A percentile compares a stretch with the other conserved stretches of the same genome.
Evolutionary conservation across 202 grass and related monocot species (phyloP).

Genomic region (Cymbopogon flexuosus): DNA sequence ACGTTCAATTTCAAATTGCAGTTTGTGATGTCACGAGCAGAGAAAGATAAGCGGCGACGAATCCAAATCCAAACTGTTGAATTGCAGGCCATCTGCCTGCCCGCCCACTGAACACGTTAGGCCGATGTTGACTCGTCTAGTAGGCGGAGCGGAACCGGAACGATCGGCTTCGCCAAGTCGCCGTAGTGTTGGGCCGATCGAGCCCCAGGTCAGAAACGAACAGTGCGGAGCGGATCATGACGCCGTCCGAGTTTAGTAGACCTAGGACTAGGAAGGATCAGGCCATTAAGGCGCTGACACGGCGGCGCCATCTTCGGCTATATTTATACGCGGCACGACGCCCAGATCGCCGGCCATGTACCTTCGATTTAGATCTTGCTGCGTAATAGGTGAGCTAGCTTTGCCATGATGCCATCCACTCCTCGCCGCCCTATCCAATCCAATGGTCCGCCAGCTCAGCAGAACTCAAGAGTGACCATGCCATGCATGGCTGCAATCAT

Average conservation of each 20-base stretch:
- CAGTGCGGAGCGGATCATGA: background rate
- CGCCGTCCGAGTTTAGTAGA: background rate
- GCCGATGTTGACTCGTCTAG: slow-evolving; percentile 2
- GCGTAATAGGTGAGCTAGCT: too few species aligned
- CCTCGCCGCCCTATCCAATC: background rate
- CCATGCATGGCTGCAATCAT: background rate
- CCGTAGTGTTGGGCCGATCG: background rate
- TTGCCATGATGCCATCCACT: background rate
- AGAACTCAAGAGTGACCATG: background rate
- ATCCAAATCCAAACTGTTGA: background rate
- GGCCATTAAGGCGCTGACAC: background rate
- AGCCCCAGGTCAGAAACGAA: background rate
- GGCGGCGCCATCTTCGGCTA: background rate
- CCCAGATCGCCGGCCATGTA: background rate
- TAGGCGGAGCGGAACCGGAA: background rate
- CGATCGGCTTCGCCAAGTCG: background rate
- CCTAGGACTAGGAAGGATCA: background rate
- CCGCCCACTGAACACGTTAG: background rate
- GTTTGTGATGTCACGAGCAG: background rate
- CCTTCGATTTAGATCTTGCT: background rate
- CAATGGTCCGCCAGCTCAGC: background rate
- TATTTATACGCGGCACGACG: too few species aligned
- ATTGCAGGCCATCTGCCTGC: background rate
- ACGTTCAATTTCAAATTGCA: background rate
- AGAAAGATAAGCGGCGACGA: background rate